Conservation (phyloP, 2,329 filamentous ascomycete genomes). For the Aspergillus sp. region DNA sequence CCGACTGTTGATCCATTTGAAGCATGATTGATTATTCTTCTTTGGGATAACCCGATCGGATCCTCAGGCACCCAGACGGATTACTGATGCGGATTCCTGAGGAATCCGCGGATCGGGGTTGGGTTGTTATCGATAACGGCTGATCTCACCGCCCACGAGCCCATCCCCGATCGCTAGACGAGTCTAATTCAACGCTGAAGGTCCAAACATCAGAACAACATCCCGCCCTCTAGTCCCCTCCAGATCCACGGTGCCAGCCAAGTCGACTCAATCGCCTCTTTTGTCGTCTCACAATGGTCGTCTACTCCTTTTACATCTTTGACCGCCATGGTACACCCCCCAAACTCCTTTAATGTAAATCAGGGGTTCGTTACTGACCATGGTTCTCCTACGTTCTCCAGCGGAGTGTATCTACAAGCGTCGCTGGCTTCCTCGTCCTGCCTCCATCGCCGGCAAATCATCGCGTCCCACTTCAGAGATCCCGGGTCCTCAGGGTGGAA, state of each 20-base stretch:
- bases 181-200: constrained; percentile 13
- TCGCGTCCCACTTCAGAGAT: constrained; percentile 51
- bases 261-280: constrained; percentile 5
- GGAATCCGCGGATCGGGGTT: neutral
- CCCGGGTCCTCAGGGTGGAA: constrained; percentile 45
- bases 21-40: neutral
- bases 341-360: constrained; percentile 1
- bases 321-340: constrained; percentile 79
- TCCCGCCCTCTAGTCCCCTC: neutral
- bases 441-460: constrained; percentile 46
- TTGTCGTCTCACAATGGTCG: constrained; percentile 64
- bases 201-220: neutral
- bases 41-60: neutral
- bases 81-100: neutral
- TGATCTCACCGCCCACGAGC: constrained; percentile 17
- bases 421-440: constrained; percentile 68
- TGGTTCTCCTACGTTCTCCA: constrained; percentile 36
- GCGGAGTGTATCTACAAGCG: constrained; percentile 97
- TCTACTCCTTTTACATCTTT: constrained; percentile 99
- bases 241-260: neutral
- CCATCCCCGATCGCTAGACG: constrained; percentile 5
- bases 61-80: neutral
- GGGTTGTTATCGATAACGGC: constrained; percentile 8
- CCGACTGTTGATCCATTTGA: neutral
- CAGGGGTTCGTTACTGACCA: constrained; percentile 1